Evolutionary conservation across 2,329 filamentous ascomycete genomes (phyloP), one percentile per base, ranked within the genome.

Genomic region (Colletotrichum sansevieriae): DNA sequence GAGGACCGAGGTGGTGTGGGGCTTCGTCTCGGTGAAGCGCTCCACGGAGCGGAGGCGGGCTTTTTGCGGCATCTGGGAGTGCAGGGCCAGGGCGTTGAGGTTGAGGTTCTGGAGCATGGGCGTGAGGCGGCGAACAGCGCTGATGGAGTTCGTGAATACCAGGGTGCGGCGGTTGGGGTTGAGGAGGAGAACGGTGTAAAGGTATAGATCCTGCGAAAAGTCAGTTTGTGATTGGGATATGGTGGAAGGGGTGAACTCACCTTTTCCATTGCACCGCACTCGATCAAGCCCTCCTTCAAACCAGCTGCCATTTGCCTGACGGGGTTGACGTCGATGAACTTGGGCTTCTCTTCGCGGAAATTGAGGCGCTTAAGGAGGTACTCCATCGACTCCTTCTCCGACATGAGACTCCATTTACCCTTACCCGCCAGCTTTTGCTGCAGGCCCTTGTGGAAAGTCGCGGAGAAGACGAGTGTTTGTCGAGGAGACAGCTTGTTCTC

Each of bases 61-160:
- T 79, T 98, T 98, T 80, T 99, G 96, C 1, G 90, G 87, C 96
- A 99, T 98, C 72, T 94, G 92, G 0, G 94, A 98, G 80, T 99
- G 96, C 0, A 99, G 84, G 0, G 92, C 90, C 11, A 93, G 83
- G 1, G 91, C 92, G 2, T 91, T 90, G 9, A 98, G 85, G 71
- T 91, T 88, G 58, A 99, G 88, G 72, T 93, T 93, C 73, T 95
- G 90, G 2, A 99, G 87, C 76, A 98, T 88, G 0, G 95, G 93
- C 0, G 91, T 90, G 12, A 99, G 84, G 43, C 96, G 93, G 51
- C 94, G 91, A 59, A 97, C 95, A 3, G 95, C 92, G 60, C 92
- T 93, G 78, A 99, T 98, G 51, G 95, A 97, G 82, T 99, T 99
- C 33, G 95, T 94, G 78, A 99, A 99, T 55, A 99, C 90, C 3